Conservation (phyloP, 2,329 filamentous ascomycete species). For the Mycosphaerella sp. region DNA sequence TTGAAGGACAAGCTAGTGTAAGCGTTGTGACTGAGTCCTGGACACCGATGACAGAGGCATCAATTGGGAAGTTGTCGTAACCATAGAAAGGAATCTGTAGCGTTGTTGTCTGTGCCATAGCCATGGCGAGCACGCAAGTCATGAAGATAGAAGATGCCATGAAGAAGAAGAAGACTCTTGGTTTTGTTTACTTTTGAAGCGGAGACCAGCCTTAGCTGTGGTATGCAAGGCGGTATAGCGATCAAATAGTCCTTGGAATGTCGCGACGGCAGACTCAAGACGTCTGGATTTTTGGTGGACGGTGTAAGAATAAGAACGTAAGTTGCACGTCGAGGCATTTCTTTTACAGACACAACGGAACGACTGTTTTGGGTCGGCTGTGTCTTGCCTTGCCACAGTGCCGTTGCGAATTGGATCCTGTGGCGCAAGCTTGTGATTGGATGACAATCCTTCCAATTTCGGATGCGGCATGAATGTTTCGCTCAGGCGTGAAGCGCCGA, state of each 20-base stretch:
- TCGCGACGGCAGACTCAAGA: background rate
- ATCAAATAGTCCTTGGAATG: background rate
- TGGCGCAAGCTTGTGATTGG: slow-evolving; percentile 2
- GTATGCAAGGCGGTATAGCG: background rate
- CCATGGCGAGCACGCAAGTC: background rate
- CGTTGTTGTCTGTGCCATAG: slow-evolving; percentile 4
- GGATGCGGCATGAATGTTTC: background rate
- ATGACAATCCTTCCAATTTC: slow-evolving; percentile 6
- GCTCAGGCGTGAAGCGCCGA: too few species aligned
- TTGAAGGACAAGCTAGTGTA: slow-evolving; percentile 15
- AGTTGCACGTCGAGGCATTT: background rate
- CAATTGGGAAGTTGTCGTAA: slow-evolving; percentile 21
- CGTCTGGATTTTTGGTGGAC: background rate
- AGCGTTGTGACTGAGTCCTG: slow-evolving; percentile 16
- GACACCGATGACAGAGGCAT: slow-evolving; percentile 17
- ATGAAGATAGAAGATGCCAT: background rate
- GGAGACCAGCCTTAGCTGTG: background rate
- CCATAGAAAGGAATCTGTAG: slow-evolving; percentile 22
- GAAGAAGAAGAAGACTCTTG: background rate
- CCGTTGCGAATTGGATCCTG: background rate
- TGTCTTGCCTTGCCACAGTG: too few species aligned
- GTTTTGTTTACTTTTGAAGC: background rate
- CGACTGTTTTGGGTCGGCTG: background rate
- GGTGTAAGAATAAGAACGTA: background rate
- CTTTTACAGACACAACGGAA: background rate